Percentiles rank a stretch among this genome's conserved stretches.
phyloP scores from a whole-genome alignment of 2,329 filamentous ascomycete species.

The Cadophora gregata region DNA sequence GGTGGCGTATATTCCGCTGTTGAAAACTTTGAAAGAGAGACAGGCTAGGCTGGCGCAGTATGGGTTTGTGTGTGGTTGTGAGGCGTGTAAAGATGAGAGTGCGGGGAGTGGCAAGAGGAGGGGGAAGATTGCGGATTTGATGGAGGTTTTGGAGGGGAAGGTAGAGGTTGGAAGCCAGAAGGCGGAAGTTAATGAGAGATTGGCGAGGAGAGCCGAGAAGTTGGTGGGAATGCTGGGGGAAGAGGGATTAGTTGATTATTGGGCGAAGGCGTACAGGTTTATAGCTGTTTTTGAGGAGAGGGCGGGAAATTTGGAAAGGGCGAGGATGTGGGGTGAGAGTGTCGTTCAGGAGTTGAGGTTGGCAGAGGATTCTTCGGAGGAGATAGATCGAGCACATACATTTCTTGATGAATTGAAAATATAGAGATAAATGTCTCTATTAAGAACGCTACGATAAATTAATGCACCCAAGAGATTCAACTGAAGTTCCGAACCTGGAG shows the following conservation, averaged over 20 bases:
- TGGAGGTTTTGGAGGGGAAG: conserved; percentile 46
- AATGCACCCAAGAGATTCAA: neutral
- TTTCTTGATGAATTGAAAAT: neutral
- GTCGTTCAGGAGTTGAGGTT: conserved; percentile 29
- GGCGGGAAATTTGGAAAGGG: conserved; percentile 26
- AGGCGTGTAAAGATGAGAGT: conserved; percentile 45
- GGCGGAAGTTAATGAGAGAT: conserved; percentile 23
- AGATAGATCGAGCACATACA: neutral
- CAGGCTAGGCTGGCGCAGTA: conserved; percentile 42
- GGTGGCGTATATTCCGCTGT: conserved; percentile 44
- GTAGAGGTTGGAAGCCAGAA: conserved; percentile 28
- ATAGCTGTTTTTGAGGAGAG: conserved; percentile 35
- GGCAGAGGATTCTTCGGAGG: neutral
- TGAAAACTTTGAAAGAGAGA: conserved; percentile 37
- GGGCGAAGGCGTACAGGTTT: conserved; percentile 36
- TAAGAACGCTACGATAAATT: neutral
- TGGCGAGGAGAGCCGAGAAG: conserved; percentile 29
- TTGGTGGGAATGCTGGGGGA: conserved; percentile 37
- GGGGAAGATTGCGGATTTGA: conserved; percentile 41
- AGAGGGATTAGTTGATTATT: conserved; percentile 39
- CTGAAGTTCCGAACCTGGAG: too few relatives aligned
- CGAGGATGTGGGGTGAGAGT: conserved; percentile 36
- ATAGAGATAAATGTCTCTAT: neutral
- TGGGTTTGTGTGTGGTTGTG: conserved; percentile 48
- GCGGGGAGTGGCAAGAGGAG: conserved; percentile 36